Base-by-base conservation (phyloP, 1,284 basidiomycete genomes). In the Quambalaria eucalypti region DNA sequence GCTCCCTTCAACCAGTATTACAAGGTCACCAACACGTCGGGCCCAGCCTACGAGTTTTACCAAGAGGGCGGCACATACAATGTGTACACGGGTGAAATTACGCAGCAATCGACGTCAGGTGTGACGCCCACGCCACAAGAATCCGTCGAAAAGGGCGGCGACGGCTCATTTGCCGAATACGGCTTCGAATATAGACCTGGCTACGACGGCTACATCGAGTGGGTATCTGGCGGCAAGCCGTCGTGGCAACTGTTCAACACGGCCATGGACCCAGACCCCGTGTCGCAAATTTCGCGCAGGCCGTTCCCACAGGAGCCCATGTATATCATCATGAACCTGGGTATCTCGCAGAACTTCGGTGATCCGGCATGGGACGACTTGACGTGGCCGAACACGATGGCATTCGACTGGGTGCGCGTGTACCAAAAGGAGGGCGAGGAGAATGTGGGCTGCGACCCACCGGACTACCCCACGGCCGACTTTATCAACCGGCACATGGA, bases 61-160 rank as follows among this genome's bases (percentile, higher is more conserved):
- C 54, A 64, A 26, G 33, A 51, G 82, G 78, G 84, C 21, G 81
- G 82, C 1, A 77, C 85, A 55, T 81, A 79, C 66, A 92, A 92
- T 76, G 56, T 77, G 2, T 93, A 91, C 76, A 82, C 80, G 51
- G 90, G 90, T 25, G 86, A 85, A 29, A 71, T 78, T 12, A 88
- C 81, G 73, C 90, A 93, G 76, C 86, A 93, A 76, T 86, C 70
- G 5, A 62, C 68, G 31, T 66, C 61, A 28, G 66, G 60, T 16
- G 62, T 74, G 12, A 59, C 66, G 0, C 48, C 62, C 1, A 61
- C 67, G 14, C 57, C 61, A 44, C 71, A 74, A 50, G 42, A 44
- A 10, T 71, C 72, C 2, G 60, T 71, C 2, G 61, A 73, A 58
- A 55, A 54, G 39, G 61, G 54, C 19, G 62, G 62, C 28, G 60